Base-by-base conservation (phyloP, 2,329 filamentous ascomycete genomes). In the Fusarium marasasianum region DNA sequence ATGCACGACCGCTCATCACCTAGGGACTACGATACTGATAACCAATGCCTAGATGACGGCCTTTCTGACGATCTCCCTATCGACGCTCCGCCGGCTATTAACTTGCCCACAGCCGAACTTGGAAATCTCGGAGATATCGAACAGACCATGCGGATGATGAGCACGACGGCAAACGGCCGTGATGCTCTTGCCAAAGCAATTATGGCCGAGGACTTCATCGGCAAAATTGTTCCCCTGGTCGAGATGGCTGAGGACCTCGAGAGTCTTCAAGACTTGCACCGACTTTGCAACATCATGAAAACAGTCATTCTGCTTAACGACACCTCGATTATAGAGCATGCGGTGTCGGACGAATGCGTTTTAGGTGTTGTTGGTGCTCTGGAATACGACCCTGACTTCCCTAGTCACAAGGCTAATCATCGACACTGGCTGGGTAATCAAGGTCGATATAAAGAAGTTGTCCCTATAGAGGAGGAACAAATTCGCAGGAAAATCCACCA, bases 371-470 rank as follows among this genome's bases (percentile, higher is more conserved):
- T 99, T 43, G 96, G 96, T 69, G 96, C 96, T 31, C 86, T 99
- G 72, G 96, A 99, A 86, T 99, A 98, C 84, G 96, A 99, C 79
- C 96, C 96, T 2, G 96, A 99, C 83, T 99, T 98, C 78, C 96
- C 96, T 12, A 95, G 93, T 68, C 96, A 98, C 87, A 98, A 98
- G 82, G 96, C 96, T 31, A 98, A 98, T 80, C 96, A 99, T 81
- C 91, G 96, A 66, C 94, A 96, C 80, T 99, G 97, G 87, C 88
- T 99, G 61, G 91, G 92, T 71, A 94, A 96, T 80, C 91, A 95
- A 78, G 94, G 94, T 26, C 92, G 95, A 76, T 99, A 95, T 82
- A 98, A 98, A 83, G 96, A 99, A 85, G 96, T 99, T 18, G 95
- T 99, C 24, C 92, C 90, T 61, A 98, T 99, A 76, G 92, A 95